These are phyloP conservation scores for Xylariaceae sp. DNA, from an alignment of 2,329 filamentous ascomycete species.

Conservation along the genomic window DNA sequence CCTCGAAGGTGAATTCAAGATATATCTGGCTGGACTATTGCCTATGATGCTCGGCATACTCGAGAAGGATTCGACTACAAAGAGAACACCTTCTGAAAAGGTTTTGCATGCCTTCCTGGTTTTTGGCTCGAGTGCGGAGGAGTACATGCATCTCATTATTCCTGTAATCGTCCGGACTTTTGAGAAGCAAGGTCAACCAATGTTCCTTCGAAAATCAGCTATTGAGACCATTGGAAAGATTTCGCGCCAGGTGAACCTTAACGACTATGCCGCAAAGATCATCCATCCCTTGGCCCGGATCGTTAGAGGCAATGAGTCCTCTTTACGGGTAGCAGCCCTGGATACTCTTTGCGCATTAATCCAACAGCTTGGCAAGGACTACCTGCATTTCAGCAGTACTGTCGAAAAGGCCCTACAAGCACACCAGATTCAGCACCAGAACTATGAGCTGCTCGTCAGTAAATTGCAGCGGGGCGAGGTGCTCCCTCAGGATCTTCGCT, in stretches of 20 bases:
- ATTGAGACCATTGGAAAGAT: slow-evolving; percentile 95
- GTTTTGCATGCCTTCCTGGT: slow-evolving; percentile 94
- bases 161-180: slow-evolving; percentile 93
- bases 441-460: slow-evolving; percentile 86
- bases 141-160: slow-evolving; percentile 99
- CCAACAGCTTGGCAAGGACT: slow-evolving; percentile 93
- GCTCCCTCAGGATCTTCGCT: slow-evolving; percentile 89
- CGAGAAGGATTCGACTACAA: slow-evolving; percentile 74
- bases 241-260: slow-evolving; percentile 93
- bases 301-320: slow-evolving; percentile 66
- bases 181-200: slow-evolving; percentile 78
- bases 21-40: slow-evolving; percentile 83
- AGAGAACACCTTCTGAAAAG: slow-evolving; percentile 78
- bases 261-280: slow-evolving; percentile 93
- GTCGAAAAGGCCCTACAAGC: slow-evolving; percentile 81
- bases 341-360: slow-evolving; percentile 95
- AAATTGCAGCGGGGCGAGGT: slow-evolving; percentile 94
- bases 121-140: slow-evolving; percentile 91
- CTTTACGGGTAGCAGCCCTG: slow-evolving; percentile 74
- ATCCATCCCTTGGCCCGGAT: slow-evolving; percentile 89
- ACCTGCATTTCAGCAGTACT: slow-evolving; percentile 87
- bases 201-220: slow-evolving; percentile 75
- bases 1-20: slow-evolving; percentile 95
- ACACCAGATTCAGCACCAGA: slow-evolving; percentile 80
- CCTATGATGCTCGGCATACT: slow-evolving; percentile 93